phyloP scores from a whole-genome alignment of 345 rosid genomes.

The Eucalyptus lansdowneana region DNA sequence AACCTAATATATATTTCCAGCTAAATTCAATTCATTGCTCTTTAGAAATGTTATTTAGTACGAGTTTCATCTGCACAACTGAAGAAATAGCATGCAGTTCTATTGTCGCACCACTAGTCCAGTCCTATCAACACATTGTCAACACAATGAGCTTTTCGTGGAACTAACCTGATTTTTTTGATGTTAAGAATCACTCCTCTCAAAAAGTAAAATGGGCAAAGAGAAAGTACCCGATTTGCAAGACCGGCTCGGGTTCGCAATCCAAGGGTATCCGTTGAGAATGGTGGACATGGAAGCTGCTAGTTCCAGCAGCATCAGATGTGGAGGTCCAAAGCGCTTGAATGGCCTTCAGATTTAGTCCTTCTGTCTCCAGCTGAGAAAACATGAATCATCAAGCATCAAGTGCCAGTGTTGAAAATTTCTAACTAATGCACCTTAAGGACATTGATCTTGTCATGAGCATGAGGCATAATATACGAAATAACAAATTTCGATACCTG shows the following conservation, averaged over 20 bases:
- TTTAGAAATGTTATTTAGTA: neutral
- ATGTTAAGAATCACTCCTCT: neutral
- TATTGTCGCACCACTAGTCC: neutral
- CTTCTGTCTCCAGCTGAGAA: constrained; percentile 56
- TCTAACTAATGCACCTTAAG: neutral
- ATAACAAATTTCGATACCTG: constrained; percentile 23
- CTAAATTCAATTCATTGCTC: neutral
- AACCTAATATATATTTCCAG: neutral
- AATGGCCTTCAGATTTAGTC: constrained; percentile 31
- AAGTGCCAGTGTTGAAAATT: neutral
- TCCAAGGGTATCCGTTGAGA: constrained; percentile 35
- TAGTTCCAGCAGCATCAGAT: constrained; percentile 24
- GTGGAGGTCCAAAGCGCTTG: constrained; percentile 47
- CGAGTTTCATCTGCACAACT: neutral
- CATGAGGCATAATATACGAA: neutral
- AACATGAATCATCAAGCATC: neutral
- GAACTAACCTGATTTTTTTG: neutral
- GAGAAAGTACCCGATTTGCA: constrained; percentile 55
- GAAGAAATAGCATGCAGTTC: neutral
- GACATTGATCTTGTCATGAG: neutral
- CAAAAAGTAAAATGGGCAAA: neutral
- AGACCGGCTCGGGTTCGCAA: constrained; percentile 47
- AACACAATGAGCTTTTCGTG: neutral
- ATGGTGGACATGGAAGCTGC: constrained; percentile 24
- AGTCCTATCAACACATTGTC: neutral